phyloP scores from a whole-genome alignment of 192 early-diverging fungal genomes.

The Podila minutissima region DNA sequence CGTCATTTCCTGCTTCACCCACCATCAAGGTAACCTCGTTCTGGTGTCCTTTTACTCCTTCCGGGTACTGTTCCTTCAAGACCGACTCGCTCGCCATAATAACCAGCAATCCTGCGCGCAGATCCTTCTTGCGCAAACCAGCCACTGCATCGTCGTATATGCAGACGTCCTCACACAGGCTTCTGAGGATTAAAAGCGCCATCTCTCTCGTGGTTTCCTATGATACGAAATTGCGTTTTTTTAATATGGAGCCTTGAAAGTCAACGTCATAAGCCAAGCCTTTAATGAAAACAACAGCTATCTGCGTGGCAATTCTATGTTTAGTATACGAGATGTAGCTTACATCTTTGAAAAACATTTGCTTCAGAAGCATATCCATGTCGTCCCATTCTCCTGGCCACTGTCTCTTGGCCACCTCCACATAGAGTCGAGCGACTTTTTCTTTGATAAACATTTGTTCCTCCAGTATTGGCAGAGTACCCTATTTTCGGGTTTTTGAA shows the following conservation, averaged over 20 bases:
- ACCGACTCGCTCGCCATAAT: slow-evolving; percentile 59
- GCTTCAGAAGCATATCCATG: slow-evolving; percentile 59
- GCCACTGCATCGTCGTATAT: slow-evolving; percentile 70
- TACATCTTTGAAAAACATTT: slow-evolving; percentile 58
- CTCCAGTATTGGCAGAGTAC: slow-evolving; percentile 36
- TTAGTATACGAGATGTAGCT: slow-evolving; percentile 1
- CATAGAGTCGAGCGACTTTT: slow-evolving; percentile 66
- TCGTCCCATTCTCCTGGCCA: slow-evolving; percentile 71
- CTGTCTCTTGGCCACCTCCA: slow-evolving; percentile 68
- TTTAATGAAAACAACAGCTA: neutral
- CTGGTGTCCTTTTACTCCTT: slow-evolving; percentile 51
- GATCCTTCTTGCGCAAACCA: slow-evolving; percentile 62
- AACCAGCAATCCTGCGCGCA: slow-evolving; percentile 63
- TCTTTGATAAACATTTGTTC: slow-evolving; percentile 66
- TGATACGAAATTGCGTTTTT: neutral
- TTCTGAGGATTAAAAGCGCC: slow-evolving; percentile 59
- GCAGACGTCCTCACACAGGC: slow-evolving; percentile 71
- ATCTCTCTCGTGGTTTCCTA: slow-evolving; percentile 64
- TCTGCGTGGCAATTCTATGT: neutral
- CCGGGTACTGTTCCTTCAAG: slow-evolving; percentile 55
- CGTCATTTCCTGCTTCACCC: slow-evolving; percentile 62
- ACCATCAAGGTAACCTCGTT: slow-evolving; percentile 57
- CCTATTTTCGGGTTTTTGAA: slow-evolving; percentile 20
- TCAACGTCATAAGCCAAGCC: neutral
- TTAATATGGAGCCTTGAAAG: neutral